Evolutionary conservation across 176 grass and related monocot species (phyloP), one percentile per base, ranked within the genome.

Genomic region (Eleusine coracana): DNA sequence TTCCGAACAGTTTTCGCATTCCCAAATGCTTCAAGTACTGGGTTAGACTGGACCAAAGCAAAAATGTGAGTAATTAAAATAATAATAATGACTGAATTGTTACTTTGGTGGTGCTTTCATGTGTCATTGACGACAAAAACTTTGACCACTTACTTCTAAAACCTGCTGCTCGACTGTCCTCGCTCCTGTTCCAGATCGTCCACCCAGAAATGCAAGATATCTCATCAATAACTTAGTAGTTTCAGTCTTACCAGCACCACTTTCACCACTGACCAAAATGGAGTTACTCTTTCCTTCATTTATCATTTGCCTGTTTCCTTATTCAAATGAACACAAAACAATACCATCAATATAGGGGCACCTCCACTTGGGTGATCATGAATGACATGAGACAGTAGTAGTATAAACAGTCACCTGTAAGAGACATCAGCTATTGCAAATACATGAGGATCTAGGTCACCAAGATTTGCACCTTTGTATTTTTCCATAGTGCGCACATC

Each of bases 1-100:
- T 99, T 99, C 71, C 96, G 87, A 78, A 99, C 91, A 84, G 96
- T 99, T 90, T 99, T 99, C 0, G 96, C 91, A 94, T 99, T 99
- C 71, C 96, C 96, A 94, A 99, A 99, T 78, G 96, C 96, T 99
- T 99, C 96, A 82, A 99, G 96, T 69, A 99, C 92, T 80, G 96
- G 96, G 66, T 99, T 99, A 58, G 96, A 99, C 96, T 95, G 82
- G 40, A 86, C 71, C 36, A 77, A 64, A 73, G 79, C 13, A 75
- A 52, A 59, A 94, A 34, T 34, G 51, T 66, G 37, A 75, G 75
- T 61, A 70, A 25, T 20, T 58, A 12, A 63, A 79, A 50, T 28
- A 76, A 23, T 77, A 80, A 40, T 52, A 48, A 34, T 23, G 76
- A 71, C 61, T 83, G 17, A 66, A 78, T 82, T 54, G 5, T 38